phyloP scores from a whole-genome alignment of 257 asterid genomes.

The Solanum acaule region DNA sequence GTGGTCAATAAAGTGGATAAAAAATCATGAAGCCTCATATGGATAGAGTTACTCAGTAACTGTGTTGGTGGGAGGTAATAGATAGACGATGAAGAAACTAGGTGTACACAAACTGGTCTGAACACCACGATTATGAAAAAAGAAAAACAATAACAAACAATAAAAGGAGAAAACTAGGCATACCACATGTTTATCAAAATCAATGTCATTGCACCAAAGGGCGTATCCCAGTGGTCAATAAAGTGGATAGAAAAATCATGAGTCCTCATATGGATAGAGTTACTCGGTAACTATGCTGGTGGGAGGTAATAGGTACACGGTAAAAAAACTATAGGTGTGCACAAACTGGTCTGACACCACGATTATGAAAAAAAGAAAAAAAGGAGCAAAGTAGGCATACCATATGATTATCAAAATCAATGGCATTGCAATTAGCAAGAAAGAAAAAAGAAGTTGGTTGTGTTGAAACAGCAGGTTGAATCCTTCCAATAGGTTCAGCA shows the following conservation, averaged over 20 bases:
- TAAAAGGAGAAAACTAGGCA: background rate
- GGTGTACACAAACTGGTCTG: background rate
- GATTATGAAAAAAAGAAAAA: background rate
- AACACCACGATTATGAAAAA: background rate
- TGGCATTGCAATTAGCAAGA: conserved; percentile 65
- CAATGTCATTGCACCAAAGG: background rate
- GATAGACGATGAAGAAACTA: background rate
- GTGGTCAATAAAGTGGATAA: too few relatives aligned
- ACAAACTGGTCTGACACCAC: background rate
- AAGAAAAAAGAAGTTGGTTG: conserved; percentile 89
- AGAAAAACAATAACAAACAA: background rate
- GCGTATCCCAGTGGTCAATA: too few relatives aligned
- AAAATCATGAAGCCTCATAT: background rate
- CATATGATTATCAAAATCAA: conserved; percentile 67
- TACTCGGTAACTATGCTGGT: background rate
- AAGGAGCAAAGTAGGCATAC: conserved; percentile 21
- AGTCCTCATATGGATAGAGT: background rate
- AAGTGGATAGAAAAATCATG: background rate
- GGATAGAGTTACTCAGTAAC: background rate
- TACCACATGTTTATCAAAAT: background rate
- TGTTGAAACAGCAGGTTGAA: conserved; percentile 85
- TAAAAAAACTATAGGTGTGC: background rate
- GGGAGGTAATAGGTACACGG: background rate
- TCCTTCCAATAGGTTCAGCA: conserved; percentile 88
- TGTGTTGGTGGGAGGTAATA: background rate